These are phyloP conservation scores for Ophiocordyceps camponoti-saundersi DNA, from an alignment of 2,329 filamentous ascomycete genomes.

Conservation along the genomic window DNA sequence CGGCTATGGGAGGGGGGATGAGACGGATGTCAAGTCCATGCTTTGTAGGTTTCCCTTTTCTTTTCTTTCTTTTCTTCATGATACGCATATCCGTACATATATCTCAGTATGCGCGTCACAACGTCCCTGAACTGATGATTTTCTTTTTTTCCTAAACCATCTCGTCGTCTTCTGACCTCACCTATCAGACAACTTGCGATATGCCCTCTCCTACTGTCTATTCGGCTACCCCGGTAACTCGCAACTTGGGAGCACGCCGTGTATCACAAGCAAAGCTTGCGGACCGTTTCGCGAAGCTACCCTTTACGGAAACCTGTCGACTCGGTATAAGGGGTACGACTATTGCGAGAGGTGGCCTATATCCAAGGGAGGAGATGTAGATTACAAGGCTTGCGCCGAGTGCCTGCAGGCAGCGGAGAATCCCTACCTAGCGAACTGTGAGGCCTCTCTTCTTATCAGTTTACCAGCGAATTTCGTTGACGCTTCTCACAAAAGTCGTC, in stretches of 20 bases:
- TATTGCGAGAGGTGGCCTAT: constrained; percentile 35
- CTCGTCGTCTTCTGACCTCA: not conserved
- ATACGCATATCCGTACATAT: too few relatives aligned
- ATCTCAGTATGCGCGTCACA: too few relatives aligned
- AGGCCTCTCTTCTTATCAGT: constrained; percentile 4
- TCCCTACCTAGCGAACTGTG: constrained; percentile 37
- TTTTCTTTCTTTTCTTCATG: not conserved
- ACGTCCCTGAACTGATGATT: not conserved
- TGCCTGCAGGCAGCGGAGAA: constrained; percentile 25
- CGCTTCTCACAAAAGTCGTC: constrained; percentile 18
- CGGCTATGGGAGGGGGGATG: constrained; percentile 22
- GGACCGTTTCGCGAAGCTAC: constrained; percentile 28
- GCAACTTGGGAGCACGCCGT: constrained; percentile 24
- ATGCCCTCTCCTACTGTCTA: constrained; percentile 35
- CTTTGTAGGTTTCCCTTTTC: constrained; percentile 29
- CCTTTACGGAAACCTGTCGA: constrained; percentile 29
- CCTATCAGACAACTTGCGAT: constrained; percentile 38
- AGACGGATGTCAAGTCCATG: constrained; percentile 35
- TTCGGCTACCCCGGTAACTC: constrained; percentile 29
- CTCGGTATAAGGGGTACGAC: constrained; percentile 26
- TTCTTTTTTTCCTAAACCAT: not conserved
- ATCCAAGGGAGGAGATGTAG: constrained; percentile 13
- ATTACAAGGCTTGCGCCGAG: constrained; percentile 22
- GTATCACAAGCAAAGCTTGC: constrained; percentile 38
- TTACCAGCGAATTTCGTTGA: too few relatives aligned